Conservation (phyloP, 2,329 filamentous ascomycete species). For the Alternaria rosae region DNA sequence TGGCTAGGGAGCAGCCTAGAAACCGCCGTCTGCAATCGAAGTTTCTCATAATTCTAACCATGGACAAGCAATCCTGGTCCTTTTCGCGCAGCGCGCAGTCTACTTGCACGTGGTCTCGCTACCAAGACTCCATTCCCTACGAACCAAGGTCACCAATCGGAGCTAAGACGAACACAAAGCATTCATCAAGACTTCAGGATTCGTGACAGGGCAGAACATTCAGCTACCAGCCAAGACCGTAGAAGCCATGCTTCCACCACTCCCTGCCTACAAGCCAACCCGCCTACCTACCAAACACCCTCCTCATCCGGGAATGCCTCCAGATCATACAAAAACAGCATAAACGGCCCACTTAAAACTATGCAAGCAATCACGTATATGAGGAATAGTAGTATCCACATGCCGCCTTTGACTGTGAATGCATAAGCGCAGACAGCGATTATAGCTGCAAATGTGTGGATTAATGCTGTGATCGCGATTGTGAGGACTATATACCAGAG, state of each 20-base stretch:
- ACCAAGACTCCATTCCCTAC: not conserved
- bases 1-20: not conserved
- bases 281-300: not conserved
- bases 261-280: too few species aligned
- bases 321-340: not conserved
- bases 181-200: too few species aligned
- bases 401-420: not conserved
- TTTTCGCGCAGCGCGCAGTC: not conserved
- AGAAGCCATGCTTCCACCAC: too few species aligned
- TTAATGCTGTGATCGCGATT: not conserved
- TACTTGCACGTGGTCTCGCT: not conserved
- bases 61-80: not conserved
- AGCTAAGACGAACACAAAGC: too few species aligned
- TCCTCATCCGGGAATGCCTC: not conserved
- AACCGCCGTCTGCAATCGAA: not conserved
- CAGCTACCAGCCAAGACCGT: too few species aligned
- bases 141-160: too few species aligned
- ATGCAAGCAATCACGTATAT: not conserved
- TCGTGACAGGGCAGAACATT: too few species aligned
- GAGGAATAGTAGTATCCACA: not conserved
- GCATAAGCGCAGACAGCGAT: not conserved
- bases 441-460: rapidly evolving
- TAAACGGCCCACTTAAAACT: rapidly evolving
- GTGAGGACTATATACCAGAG: not conserved
- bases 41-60: not conserved